These are phyloP conservation scores for Nigrospora sphaerica DNA, from an alignment of 2,329 filamentous ascomycete genomes.

Conservation along the genomic window DNA sequence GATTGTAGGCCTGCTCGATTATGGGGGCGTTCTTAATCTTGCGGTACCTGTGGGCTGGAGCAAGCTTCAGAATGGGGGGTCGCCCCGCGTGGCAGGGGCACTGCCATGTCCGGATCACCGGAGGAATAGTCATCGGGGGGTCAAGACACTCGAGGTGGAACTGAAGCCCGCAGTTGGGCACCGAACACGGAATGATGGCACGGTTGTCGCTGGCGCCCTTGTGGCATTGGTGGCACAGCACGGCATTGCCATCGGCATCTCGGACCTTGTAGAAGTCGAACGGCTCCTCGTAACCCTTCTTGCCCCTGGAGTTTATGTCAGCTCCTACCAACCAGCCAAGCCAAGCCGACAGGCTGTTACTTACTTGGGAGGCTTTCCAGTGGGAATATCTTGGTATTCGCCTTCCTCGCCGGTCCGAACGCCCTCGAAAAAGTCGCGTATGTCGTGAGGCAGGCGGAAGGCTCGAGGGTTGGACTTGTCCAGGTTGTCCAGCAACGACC, in stretches of 20 bases:
- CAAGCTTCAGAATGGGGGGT: slow-evolving; percentile 52
- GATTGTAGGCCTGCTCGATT: slow-evolving; percentile 46
- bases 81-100: slow-evolving; percentile 85
- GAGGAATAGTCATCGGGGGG: slow-evolving; percentile 73
- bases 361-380: slow-evolving; percentile 48
- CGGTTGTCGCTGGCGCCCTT: slow-evolving; percentile 54
- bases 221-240: slow-evolving; percentile 73
- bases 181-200: slow-evolving; percentile 77
- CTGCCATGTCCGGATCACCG: slow-evolving; percentile 71
- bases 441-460: slow-evolving; percentile 62
- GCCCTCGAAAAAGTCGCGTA: slow-evolving; percentile 73
- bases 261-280: slow-evolving; percentile 63
- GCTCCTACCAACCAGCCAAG: slow-evolving; percentile 5
- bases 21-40: slow-evolving; percentile 48
- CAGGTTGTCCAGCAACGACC: slow-evolving; percentile 54
- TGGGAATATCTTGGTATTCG: slow-evolving; percentile 66
- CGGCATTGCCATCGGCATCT: slow-evolving; percentile 65
- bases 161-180: slow-evolving; percentile 59
- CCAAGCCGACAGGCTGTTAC: slow-evolving; percentile 19
- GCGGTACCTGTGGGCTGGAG: slow-evolving; percentile 54
- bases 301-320: slow-evolving; percentile 31
- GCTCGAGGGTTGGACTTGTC: slow-evolving; percentile 64
- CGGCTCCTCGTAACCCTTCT: slow-evolving; percentile 51
- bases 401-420: slow-evolving; percentile 71
- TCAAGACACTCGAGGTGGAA: slow-evolving; percentile 94